Percentiles rank a stretch among this genome's conserved stretches.
phyloP scores from a whole-genome alignment of 768 basidiomycete species.

The Podaxis mareebaensis region DNA sequence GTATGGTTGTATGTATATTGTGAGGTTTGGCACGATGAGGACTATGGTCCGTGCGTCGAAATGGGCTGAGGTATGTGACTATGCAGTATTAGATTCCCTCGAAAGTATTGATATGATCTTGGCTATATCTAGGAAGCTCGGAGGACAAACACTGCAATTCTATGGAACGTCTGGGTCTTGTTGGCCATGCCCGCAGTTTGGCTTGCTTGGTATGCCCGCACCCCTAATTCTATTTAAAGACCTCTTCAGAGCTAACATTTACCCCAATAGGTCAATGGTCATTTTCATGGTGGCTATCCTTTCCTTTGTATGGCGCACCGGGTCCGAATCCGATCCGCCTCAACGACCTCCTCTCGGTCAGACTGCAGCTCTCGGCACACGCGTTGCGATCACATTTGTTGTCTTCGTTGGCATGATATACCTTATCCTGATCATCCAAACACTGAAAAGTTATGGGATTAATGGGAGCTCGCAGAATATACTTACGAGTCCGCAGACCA shows the following conservation, averaged over 20 bases:
- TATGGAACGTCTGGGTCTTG: slow-evolving; percentile 39
- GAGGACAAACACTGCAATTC: slow-evolving; percentile 32
- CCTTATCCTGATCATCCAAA: slow-evolving; percentile 59
- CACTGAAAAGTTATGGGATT: slow-evolving; percentile 59
- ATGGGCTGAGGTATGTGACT: slow-evolving; percentile 62
- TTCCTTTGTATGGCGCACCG: slow-evolving; percentile 72
- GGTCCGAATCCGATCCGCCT: slow-evolving; percentile 42
- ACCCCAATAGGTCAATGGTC: slow-evolving; percentile 58
- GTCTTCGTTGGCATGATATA: slow-evolving; percentile 63
- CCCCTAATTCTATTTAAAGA: neutral
- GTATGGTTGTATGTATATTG: slow-evolving; percentile 74
- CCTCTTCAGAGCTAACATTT: neutral
- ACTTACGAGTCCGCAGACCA: slow-evolving; percentile 13
- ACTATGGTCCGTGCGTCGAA: slow-evolving; percentile 69
- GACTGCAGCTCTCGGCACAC: slow-evolving; percentile 45
- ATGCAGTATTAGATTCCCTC: neutral
- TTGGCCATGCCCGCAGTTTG: slow-evolving; percentile 61
- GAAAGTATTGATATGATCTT: too few relatives aligned
- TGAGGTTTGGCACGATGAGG: slow-evolving; percentile 71
- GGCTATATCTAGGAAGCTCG: slow-evolving; percentile 52
- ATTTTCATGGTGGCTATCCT: slow-evolving; percentile 64
- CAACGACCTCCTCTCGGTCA: slow-evolving; percentile 37
- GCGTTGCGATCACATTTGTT: slow-evolving; percentile 54
- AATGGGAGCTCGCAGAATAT: slow-evolving; percentile 23
- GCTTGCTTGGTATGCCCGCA: slow-evolving; percentile 57